phyloP scores from a whole-genome alignment of 202 grass and related monocot genomes.

The Setaria viridis region DNA sequence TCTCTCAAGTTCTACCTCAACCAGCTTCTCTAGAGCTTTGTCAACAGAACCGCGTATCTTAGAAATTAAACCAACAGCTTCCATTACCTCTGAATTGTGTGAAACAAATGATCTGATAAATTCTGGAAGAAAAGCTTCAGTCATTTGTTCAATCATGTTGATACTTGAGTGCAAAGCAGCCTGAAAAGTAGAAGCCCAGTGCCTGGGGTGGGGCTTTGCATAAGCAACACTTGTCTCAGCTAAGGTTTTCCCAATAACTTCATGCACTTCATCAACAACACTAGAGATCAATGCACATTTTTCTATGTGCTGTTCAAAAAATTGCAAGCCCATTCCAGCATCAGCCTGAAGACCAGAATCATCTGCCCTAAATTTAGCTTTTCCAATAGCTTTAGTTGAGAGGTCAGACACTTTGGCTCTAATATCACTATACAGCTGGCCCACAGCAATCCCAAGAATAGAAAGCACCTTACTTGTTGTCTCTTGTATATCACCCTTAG shows the following conservation, averaged over 20 bases:
- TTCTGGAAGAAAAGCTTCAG: slow-evolving; percentile 80
- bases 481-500: slow-evolving; percentile 61
- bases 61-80: slow-evolving; percentile 76
- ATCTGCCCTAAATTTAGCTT: slow-evolving; percentile 54
- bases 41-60: slow-evolving; percentile 81
- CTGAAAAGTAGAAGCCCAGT: slow-evolving; percentile 85
- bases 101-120: slow-evolving; percentile 80
- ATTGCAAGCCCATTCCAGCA: slow-evolving; percentile 53
- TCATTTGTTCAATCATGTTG: slow-evolving; percentile 91
- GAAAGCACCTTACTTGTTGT: slow-evolving; percentile 65
- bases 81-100: slow-evolving; percentile 84
- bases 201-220: slow-evolving; percentile 44
- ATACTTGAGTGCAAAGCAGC: slow-evolving; percentile 60
- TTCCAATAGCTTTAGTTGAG: slow-evolving; percentile 61
- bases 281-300: slow-evolving; percentile 78
- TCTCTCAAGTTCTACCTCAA: slow-evolving; percentile 89
- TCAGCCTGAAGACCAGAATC: slow-evolving; percentile 59
- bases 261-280: slow-evolving; percentile 81
- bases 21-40: slow-evolving; percentile 77
- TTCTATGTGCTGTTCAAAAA: slow-evolving; percentile 89
- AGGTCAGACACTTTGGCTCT: slow-evolving; percentile 62
- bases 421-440: slow-evolving; percentile 68
- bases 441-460: slow-evolving; percentile 73
- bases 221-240: slow-evolving; percentile 48
- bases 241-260: slow-evolving; percentile 63